Percentiles rank a stretch among this genome's conserved stretches.
These are phyloP conservation scores for Neurospora sp. DNA, from an alignment of 495 filamentous ascomycete species.

Conservation along the genomic window DNA sequence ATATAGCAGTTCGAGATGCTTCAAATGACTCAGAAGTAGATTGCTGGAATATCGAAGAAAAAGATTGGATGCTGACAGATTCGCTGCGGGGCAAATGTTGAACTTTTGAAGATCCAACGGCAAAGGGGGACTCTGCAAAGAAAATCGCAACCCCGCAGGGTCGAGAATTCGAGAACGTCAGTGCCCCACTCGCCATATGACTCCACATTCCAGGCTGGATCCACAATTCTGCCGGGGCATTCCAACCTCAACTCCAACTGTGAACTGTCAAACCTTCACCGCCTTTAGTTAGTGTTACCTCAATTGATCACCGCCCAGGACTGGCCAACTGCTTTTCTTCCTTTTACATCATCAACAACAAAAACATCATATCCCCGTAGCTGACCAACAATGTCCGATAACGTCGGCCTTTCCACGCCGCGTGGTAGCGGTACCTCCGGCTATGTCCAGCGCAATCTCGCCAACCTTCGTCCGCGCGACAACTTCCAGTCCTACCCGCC, in stretches of 20 bases:
- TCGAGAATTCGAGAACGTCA: background rate
- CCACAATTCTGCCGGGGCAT: background rate
- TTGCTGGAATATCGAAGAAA: background rate
- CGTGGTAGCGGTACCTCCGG: slow-evolving; percentile 92
- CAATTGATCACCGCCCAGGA: background rate
- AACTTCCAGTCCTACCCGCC: slow-evolving; percentile 41
- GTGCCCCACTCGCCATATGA: background rate
- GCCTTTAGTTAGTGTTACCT: background rate
- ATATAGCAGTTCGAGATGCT: background rate
- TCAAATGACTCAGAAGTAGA: background rate
- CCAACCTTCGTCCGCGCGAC: slow-evolving; percentile 66
- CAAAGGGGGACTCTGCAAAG: background rate
- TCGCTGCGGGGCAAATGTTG: background rate
- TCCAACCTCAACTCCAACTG: background rate
- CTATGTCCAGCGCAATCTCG: slow-evolving; percentile 92
- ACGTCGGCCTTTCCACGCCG: slow-evolving; percentile 93
- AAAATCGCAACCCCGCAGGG: background rate
- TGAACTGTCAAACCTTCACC: background rate
- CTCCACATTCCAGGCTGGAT: background rate
- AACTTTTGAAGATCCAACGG: background rate
- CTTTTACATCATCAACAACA: background rate
- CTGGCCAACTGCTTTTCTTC: background rate
- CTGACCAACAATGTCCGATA: slow-evolving; percentile 66
- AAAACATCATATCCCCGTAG: background rate
- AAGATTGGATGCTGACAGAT: background rate